Evolutionary conservation across 306 rosid species (phyloP).

Genomic region (Rubus idaeus): DNA sequence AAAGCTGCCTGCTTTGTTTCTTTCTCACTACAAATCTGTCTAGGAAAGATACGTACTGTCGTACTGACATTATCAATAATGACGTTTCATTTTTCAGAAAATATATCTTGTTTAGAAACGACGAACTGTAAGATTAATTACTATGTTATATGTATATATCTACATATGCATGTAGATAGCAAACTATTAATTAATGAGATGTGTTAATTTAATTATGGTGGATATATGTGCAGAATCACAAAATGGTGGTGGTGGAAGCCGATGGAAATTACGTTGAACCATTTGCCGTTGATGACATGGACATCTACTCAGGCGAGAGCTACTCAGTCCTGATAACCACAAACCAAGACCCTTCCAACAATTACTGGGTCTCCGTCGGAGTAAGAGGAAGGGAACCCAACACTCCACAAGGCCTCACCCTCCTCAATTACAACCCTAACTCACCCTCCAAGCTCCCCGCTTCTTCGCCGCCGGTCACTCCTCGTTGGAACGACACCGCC

Average conservation of each 20-base stretch:
- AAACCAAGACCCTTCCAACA: conserved; percentile 60
- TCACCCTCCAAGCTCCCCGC: conserved; percentile 55
- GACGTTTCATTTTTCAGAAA: no score
- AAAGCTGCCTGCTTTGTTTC: no score
- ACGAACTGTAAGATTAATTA: no score
- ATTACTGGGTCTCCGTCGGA: conserved; percentile 74
- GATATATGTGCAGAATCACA: conserved; percentile 55
- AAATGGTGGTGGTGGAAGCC: conserved; percentile 72
- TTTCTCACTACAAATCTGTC: no score
- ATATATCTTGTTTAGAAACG: no score
- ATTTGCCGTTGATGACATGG: conserved; percentile 53
- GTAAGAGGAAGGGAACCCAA: conserved; percentile 63
- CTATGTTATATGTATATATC: no score
- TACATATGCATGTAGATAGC: no score
- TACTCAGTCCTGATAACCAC: conserved; percentile 74
- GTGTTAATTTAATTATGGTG: background rate
- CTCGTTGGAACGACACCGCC: conserved; percentile 56
- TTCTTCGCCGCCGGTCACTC: conserved; percentile 63
- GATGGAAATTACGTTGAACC: conserved; percentile 85
- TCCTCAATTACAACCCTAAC: conserved; percentile 57
- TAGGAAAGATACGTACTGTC: no score
- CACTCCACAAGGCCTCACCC: conserved; percentile 55
- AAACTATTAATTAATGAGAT: no score
- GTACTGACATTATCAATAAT: no score
- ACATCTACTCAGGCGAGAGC: conserved; percentile 81